Base-by-base conservation (phyloP, 2,329 filamentous ascomycete genomes). In the Fusarium brachygibbosum region DNA sequence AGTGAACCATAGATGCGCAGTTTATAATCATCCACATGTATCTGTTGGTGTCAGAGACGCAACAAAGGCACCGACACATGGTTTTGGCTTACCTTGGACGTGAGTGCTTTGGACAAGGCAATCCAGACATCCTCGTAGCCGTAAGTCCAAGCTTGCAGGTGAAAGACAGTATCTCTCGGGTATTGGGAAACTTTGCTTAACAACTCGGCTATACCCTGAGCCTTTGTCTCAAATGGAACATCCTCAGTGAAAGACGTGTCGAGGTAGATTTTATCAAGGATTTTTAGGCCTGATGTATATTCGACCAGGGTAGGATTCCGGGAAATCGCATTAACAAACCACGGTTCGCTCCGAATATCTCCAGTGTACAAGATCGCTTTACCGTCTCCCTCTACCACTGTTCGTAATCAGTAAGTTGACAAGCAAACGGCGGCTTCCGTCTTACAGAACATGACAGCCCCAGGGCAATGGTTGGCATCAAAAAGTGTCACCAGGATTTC, bases 121-220 rank as follows among this genome's bases (percentile, higher is more conserved):
- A 94, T 83, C 94, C 94, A 98, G 0, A 97, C 93, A 53, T 97
- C 92, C 76, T 98, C 94, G 68, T 98, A 97, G 1, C 85, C 85
- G 75, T 96, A 96, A 0, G 95, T 98, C 94, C 94, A 97, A 1
- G 93, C 88, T 58, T 94, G 88, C 45, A 98, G 86, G 77, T 97
- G 92, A 74, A 97, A 98, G 1, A 91, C 78, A 0, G 93, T 97
- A 38, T 93, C 87, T 2, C 82, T 66, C 0, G 94, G 91, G 76
- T 95, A 97, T 25, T 81, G 76, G 0, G 81, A 78, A 0, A 97
- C 85, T 69, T 93, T 91, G 6, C 82, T 80, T 2, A 98, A 74
- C 0, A 98, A 84, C 74, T 97, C 92, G 1, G 81, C 81, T 13
- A 97, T 82, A 0, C 94, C 94, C 53, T 95, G 88, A 1, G 91